phyloP scores from a whole-genome alignment of 2,329 filamentous ascomycete species.

The Fusarium compactum region DNA sequence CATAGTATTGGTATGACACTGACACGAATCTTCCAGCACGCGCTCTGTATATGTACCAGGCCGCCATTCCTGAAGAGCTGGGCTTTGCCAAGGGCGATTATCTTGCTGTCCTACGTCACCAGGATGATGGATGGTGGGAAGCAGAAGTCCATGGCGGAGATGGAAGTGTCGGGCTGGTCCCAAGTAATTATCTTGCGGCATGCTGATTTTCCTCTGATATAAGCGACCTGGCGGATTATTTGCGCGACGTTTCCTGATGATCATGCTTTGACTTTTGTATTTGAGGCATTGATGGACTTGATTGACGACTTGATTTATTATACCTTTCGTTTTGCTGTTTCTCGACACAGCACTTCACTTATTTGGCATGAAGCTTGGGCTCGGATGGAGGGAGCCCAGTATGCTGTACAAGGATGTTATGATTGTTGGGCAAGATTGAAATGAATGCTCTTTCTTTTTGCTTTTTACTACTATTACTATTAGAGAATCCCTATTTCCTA shows the following conservation, averaged over 20 bases:
- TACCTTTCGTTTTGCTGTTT: slow-evolving; percentile 36
- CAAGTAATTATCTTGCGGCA: slow-evolving; percentile 75
- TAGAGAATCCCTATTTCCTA: slow-evolving; percentile 13
- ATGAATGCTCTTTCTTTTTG: slow-evolving; percentile 24
- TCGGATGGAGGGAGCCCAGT: slow-evolving; percentile 5
- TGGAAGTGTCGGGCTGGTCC: slow-evolving; percentile 71
- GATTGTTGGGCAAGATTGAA: slow-evolving; percentile 41
- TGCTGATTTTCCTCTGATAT: slow-evolving; percentile 52
- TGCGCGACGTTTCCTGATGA: slow-evolving; percentile 8
- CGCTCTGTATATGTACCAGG: slow-evolving; percentile 92
- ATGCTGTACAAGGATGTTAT: slow-evolving; percentile 23
- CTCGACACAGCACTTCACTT: slow-evolving; percentile 17
- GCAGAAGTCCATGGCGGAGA: slow-evolving; percentile 84
- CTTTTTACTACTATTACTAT: slow-evolving; percentile 10
- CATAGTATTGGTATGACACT: slow-evolving; percentile 20
- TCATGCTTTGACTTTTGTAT: slow-evolving; percentile 15
- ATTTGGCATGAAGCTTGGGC: slow-evolving; percentile 32
- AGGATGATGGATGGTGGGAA: slow-evolving; percentile 99
- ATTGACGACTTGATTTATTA: slow-evolving; percentile 30
- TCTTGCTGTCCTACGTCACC: slow-evolving; percentile 86
- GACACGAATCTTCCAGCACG: slow-evolving; percentile 70
- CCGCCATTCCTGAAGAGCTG: slow-evolving; percentile 94
- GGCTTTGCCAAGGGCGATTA: slow-evolving; percentile 93
- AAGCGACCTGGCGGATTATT: slow-evolving; percentile 20
- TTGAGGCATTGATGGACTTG: slow-evolving; percentile 13